Evolutionary conservation across 257 asterid species (phyloP), one percentile per base, ranked within the genome.

Genomic region (Ocimum tenuiflorum): DNA sequence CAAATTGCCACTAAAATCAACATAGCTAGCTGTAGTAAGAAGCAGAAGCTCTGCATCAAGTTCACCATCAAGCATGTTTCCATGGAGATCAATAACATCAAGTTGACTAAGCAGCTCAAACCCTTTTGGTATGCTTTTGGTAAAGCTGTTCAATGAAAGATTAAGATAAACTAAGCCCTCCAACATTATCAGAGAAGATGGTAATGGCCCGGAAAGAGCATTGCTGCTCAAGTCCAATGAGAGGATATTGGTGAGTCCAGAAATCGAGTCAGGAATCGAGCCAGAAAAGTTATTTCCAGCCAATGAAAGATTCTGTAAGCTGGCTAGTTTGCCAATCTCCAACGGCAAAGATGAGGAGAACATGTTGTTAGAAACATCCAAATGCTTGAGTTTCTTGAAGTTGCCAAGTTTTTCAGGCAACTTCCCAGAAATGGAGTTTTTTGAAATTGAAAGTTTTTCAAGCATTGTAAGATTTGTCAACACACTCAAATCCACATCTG

Each of bases 211-310:
- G 0, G 99, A 79, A 50, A 89, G 85, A 17, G 86, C 77, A 68
- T 89, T 92, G 13, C 72, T 73, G 73, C 96, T 86, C 73, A 89
- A 62, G 51, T 92, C 99, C 73, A 89, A 49, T 22, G 95, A 80
- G 43, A 76, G 90, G 10, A 92, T 46, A 0, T 96, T 86, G 20
- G 68, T 63, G 46, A 92, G 90, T 24, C 82, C 88, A 4, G 89
- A 80, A 66, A 92, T 65, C 18, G 88, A 11, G 18, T 87, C 95
- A 1, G 97, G 95, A 46, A 92, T 82, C 4, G 81, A 24, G 35
- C 97, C 97, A 1, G 95, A 81, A 31, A 92, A 89, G 74, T 84
- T 92, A 65, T 92, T 92, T 23, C 96, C 91, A 27, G 99, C 85
- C 42, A 92, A 49, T 1, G 99, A 92, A n/a, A 92, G 81, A 52